Evolutionary conservation across 1,139 yeast species (phyloP).

Genomic region (Saccharomyces hybrid): DNA sequence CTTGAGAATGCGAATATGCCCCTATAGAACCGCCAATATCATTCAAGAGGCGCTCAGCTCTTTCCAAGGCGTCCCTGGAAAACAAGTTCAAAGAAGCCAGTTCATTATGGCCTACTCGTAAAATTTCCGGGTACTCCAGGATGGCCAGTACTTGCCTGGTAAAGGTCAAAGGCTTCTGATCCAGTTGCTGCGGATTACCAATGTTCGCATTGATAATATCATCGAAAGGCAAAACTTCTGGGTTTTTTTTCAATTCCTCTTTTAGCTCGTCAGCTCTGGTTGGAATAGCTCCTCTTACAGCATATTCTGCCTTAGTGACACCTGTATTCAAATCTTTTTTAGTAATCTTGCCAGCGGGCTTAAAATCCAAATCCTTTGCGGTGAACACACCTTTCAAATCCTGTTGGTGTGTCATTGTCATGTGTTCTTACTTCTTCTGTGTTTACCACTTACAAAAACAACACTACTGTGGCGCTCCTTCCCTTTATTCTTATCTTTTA

Average conservation of each 20-base stretch:
- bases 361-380: constrained; percentile 8
- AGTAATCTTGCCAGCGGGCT: constrained; percentile 29
- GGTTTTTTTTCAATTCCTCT: constrained; percentile 43
- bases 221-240: constrained; percentile 63
- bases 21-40: constrained; percentile 73
- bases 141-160: constrained; percentile 83
- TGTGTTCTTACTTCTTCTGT: neutral
- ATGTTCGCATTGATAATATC: constrained; percentile 80
- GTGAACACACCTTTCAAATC: constrained; percentile 1
- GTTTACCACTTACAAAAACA: neutral
- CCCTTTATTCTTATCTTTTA: constrained; percentile 5
- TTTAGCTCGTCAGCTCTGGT: constrained; percentile 79
- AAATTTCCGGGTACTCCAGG: constrained; percentile 71
- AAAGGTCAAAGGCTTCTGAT: constrained; percentile 87
- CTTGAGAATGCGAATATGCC: constrained; percentile 91
- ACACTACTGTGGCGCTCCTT: neutral
- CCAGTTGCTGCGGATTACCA: constrained; percentile 95
- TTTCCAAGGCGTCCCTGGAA: constrained; percentile 64
- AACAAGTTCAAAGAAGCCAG: constrained; percentile 34
- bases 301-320: constrained; percentile 82
- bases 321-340: constrained; percentile 59
- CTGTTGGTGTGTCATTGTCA: neutral
- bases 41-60: constrained; percentile 56
- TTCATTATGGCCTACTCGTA: constrained; percentile 24
- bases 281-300: constrained; percentile 89